A percentile compares a stretch with the other conserved stretches of the same genome.
Conservation (phyloP, 2,329 filamentous ascomycete genomes). For the Dendrostoma leiphaemia region DNA sequence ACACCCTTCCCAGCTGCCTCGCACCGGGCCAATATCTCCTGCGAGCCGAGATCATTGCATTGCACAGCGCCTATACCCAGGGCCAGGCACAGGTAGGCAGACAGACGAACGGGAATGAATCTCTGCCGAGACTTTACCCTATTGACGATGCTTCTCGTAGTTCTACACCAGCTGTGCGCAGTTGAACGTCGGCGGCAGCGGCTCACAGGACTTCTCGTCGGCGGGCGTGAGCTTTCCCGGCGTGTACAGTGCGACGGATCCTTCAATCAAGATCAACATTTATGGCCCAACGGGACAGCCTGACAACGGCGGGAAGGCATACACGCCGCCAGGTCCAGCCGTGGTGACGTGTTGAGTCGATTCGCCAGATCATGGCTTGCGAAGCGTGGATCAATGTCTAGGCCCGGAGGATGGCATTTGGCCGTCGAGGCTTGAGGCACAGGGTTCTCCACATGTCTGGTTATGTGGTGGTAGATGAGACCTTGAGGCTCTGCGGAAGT, state of each 20-base stretch:
- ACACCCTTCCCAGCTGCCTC: constrained; percentile 49
- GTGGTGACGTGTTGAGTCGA: constrained; percentile 31
- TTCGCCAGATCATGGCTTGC: too few relatives aligned
- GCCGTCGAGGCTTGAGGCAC: too few relatives aligned
- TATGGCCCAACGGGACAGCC: constrained; percentile 40
- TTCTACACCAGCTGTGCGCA: constrained; percentile 45
- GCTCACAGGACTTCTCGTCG: constrained; percentile 29
- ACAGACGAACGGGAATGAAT: too few relatives aligned
- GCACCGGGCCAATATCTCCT: constrained; percentile 54
- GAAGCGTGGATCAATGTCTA: too few relatives aligned
- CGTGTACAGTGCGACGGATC: constrained; percentile 41
- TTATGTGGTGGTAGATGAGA: too few relatives aligned
- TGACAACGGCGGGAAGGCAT: constrained; percentile 40
- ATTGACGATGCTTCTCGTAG: too few relatives aligned
- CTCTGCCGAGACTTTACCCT: too few relatives aligned
- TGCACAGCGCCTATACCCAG: constrained; percentile 44
- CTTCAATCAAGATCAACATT: constrained; percentile 46
- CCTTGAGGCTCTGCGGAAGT: too few relatives aligned
- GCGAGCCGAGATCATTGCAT: constrained; percentile 51
- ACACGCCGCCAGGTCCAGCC: constrained; percentile 36
- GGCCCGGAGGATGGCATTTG: too few relatives aligned
- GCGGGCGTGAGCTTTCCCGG: constrained; percentile 46
- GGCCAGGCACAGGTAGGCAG: constrained; percentile 40
- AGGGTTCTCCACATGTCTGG: too few relatives aligned
- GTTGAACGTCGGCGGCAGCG: constrained; percentile 37